phyloP scores from a whole-genome alignment of 2,329 filamentous ascomycete genomes.

The Apiospora phragmitis region DNA sequence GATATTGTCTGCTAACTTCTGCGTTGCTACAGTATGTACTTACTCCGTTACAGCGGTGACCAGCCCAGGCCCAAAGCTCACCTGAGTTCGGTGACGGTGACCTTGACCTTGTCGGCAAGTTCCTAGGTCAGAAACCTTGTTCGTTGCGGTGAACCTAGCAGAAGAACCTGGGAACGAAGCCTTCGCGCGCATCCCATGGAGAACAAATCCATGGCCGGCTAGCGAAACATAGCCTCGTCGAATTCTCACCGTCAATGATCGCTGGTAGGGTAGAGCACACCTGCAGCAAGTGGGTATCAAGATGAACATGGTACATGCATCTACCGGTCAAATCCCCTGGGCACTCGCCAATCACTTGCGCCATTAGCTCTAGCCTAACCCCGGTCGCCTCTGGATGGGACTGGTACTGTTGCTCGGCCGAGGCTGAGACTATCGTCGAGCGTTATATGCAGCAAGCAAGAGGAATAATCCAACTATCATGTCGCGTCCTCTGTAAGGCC shows the following conservation, averaged over 20 bases:
- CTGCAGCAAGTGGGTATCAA: conserved; percentile 1
- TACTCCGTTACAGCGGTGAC: not conserved
- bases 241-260: conserved; percentile 9
- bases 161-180: not conserved
- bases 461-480: not conserved
- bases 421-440: not conserved
- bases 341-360: conserved; percentile 3
- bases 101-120: not conserved
- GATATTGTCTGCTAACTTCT: not conserved
- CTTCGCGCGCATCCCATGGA: not conserved
- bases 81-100: not conserved
- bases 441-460: not conserved
- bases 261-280: conserved; percentile 1
- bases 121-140: conserved; percentile 2
- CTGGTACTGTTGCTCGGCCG: not conserved
- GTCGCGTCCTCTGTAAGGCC: not conserved
- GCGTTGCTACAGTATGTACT: not conserved
- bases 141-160: conserved; percentile 4
- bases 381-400: not conserved
- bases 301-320: conserved; percentile 8
- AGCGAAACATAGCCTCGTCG: conserved; percentile 6
- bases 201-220: conserved; percentile 1
- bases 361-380: conserved; percentile 3
- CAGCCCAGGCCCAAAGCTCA: not conserved
- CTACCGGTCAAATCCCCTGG: not conserved